Evolutionary conservation across 2,329 filamentous ascomycete genomes (phyloP).

Genomic region (Aspergillus sp.): DNA sequence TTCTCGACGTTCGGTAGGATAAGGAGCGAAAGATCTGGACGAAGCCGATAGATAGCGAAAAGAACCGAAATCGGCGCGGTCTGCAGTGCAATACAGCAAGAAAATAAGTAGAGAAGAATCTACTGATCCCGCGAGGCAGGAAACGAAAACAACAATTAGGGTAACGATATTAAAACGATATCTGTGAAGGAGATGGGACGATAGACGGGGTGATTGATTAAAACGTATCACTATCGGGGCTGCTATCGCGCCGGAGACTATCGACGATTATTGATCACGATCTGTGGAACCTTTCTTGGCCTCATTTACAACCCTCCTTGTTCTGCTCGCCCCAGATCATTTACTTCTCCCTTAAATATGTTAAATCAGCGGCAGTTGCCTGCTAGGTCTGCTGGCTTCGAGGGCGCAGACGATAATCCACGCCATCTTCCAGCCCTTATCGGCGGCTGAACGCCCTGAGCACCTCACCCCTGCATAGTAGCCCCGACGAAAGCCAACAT

Average conservation of each 20-base stretch:
- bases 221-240: slow-evolving; percentile 10
- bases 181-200: slow-evolving; percentile 4
- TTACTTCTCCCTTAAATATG: not conserved
- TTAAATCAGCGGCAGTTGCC: not conserved
- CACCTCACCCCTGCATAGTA: not conserved
- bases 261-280: slow-evolving; percentile 21
- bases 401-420: not conserved
- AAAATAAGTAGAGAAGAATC: not conserved
- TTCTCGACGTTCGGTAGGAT: slow-evolving; percentile 7
- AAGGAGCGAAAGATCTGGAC: slow-evolving; percentile 20
- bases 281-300: slow-evolving; percentile 16
- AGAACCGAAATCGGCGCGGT: not conserved
- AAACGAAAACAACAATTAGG: not conserved
- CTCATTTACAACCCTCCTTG: not conserved
- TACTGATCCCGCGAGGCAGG: not conserved
- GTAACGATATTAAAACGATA: not conserved
- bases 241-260: slow-evolving; percentile 19
- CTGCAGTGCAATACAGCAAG: slow-evolving; percentile 1
- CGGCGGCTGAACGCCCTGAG: not conserved
- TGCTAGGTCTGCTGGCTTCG: not conserved
- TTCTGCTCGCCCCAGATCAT: not conserved
- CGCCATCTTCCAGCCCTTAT: not conserved
- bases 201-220: slow-evolving; percentile 13
- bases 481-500: no score
- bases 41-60: slow-evolving; percentile 11